Evolutionary conservation across 192 early-diverging fungal genomes (phyloP), one percentile per base, ranked within the genome.

Genomic region (Gigaspora rosea): DNA sequence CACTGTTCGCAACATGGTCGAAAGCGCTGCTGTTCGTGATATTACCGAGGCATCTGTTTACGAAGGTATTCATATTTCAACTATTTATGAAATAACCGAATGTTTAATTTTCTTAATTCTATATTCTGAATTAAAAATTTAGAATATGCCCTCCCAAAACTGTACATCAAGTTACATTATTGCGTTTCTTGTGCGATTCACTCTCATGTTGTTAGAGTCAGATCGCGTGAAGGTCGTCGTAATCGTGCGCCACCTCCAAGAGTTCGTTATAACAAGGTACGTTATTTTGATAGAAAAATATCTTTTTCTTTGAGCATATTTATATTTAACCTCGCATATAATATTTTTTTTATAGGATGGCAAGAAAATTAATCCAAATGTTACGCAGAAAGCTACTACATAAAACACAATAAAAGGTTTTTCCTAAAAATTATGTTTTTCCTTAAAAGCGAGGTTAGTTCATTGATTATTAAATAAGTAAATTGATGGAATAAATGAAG

Each of bases 121-220:
- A 11, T 50, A 47, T 9, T 69, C 9, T 49, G 20, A 50, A 59
- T 59, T 3, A 59, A 47, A 22, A 72, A 52, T 32, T n/a, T 76
- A 85, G 87, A 93, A 86, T 97, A 97, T 87, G 92, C 91, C 76
- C 92, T 98, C 80, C 97, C 97, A 87, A 99, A 98, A 89, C 88
- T 98, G 83, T 99, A 99, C 93, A 90, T 97, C 88, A 97, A 99
- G 93, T 90, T 90, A 85, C 95, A 95, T 86, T 94, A 97, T 94
- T 99, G 97, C 83, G 86, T 94, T 49, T 92, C 92, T 66, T 95
- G 93, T 86, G 95, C 93, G 71, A 96, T 99, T 80, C 96, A 99
- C 90, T 86, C 92, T 77, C 92, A 94, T 81, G 89, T 94, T 75
- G 96, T 98, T 77, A 93, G 95, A 87, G 95, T 97, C 57, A 94